These are phyloP conservation scores for Eucalyptus guilfoylei DNA, from an alignment of 345 rosid genomes.

Conservation along the genomic window DNA sequence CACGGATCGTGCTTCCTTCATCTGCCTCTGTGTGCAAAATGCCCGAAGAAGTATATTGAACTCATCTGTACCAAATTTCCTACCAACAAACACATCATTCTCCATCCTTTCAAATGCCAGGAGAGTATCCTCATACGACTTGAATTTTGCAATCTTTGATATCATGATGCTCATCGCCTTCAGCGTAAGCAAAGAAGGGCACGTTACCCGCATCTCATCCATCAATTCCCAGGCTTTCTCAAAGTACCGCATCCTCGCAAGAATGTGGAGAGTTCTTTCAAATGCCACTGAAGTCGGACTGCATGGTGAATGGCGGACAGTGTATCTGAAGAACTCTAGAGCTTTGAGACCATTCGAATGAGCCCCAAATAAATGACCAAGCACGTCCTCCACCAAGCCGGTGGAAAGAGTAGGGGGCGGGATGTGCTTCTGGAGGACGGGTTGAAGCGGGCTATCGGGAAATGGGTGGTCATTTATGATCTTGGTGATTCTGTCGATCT, in stretches of 20 bases:
- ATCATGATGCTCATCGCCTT: slow-evolving; percentile 83
- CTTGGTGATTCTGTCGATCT: slow-evolving; percentile 36
- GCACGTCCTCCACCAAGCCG: slow-evolving; percentile 42
- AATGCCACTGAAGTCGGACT: slow-evolving; percentile 50
- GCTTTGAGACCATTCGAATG: slow-evolving; percentile 90
- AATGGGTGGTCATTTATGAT: slow-evolving; percentile 72
- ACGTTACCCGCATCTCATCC: slow-evolving; percentile 21
- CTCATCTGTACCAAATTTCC: slow-evolving; percentile 48
- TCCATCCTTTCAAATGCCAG: slow-evolving; percentile 59
- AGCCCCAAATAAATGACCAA: slow-evolving; percentile 79
- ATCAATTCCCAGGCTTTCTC: slow-evolving; percentile 82
- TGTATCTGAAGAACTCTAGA: slow-evolving; percentile 60
- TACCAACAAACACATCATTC: slow-evolving; percentile 36
- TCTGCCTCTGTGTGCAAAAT: slow-evolving; percentile 50
- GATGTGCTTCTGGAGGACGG: slow-evolving; percentile 26
- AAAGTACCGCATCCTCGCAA: slow-evolving; percentile 71
- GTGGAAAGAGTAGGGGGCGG: slow-evolving; percentile 20
- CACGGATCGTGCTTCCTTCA: slow-evolving; percentile 73
- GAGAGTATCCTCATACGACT: slow-evolving; percentile 61
- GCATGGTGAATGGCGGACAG: slow-evolving; percentile 14
- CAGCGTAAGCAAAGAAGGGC: slow-evolving; percentile 40
- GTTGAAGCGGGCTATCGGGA: slow-evolving; percentile 49
- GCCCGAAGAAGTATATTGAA: slow-evolving; percentile 77
- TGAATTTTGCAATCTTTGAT: slow-evolving; percentile 51
- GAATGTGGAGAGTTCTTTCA: slow-evolving; percentile 80